phyloP scores from a whole-genome alignment of 768 basidiomycete genomes.

The Punctularia strigosozonata region DNA sequence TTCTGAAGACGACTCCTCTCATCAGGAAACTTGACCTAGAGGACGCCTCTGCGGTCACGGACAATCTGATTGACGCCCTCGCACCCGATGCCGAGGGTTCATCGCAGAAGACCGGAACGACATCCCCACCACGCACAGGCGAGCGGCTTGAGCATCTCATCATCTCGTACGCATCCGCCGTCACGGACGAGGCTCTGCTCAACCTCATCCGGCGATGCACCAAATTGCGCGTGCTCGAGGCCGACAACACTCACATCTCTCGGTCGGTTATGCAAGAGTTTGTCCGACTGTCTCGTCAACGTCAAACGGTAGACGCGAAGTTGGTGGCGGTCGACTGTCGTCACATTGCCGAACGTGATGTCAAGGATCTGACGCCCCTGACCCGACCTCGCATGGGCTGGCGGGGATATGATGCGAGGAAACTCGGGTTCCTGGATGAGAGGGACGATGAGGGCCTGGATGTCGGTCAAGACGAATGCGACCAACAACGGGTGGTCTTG shows the following conservation, averaged over 20 bases:
- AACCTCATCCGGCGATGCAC: conserved; percentile 53
- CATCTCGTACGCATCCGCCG: conserved; percentile 51
- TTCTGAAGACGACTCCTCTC: conserved; percentile 57
- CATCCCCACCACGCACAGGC: conserved; percentile 45
- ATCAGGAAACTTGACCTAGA: conserved; percentile 80
- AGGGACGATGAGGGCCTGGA: conserved; percentile 57
- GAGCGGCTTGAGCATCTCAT: conserved; percentile 61
- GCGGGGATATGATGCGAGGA: conserved; percentile 62
- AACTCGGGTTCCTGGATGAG: conserved; percentile 58
- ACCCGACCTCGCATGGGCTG: conserved; percentile 66
- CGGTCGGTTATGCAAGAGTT: conserved; percentile 54
- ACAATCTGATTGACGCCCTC: conserved; percentile 54
- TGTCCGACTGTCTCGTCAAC: conserved; percentile 38
- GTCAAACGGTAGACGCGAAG: conserved; percentile 36
- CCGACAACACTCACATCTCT: conserved; percentile 69
- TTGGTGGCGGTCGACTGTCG: conserved; percentile 72
- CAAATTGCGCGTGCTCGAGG: conserved; percentile 55
- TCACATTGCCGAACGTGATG: conserved; percentile 43
- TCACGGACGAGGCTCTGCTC: conserved; percentile 55
- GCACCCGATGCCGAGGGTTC: conserved; percentile 34
- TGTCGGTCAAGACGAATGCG: conserved; percentile 74
- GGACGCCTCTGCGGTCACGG: conserved; percentile 64
- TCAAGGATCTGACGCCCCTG: conserved; percentile 45
- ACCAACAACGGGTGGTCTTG: conserved; percentile 55
- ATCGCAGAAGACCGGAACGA: no score